Percentiles rank a stretch among this genome's conserved stretches.
These are phyloP conservation scores for Plenodomus lindquistii DNA, from an alignment of 2,329 filamentous ascomycete species.

Conservation along the genomic window DNA sequence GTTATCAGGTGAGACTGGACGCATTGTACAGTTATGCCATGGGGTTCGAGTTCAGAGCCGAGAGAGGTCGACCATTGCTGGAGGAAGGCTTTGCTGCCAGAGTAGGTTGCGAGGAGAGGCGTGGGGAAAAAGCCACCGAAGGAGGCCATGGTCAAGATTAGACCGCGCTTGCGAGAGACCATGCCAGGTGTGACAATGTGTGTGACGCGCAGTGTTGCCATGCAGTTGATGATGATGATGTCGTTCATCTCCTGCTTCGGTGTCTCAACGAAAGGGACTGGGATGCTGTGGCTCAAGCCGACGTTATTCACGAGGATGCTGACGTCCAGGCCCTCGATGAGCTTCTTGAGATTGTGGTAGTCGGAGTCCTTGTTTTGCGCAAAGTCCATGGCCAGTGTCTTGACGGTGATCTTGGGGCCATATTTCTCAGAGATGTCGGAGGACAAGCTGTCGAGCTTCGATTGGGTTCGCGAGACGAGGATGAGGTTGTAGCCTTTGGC, in stretches of 20 bases:
- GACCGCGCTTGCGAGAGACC: slow-evolving; percentile 78
- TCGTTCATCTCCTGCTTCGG: slow-evolving; percentile 77
- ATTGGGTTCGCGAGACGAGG: slow-evolving; percentile 91
- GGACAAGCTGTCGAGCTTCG: slow-evolving; percentile 80
- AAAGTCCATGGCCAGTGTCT: slow-evolving; percentile 90
- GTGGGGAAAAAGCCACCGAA: slow-evolving; percentile 93
- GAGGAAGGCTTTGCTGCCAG: slow-evolving; percentile 95
- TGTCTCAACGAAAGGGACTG: slow-evolving; percentile 84
- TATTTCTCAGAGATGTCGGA: slow-evolving; percentile 74
- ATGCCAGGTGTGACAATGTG: slow-evolving; percentile 83
- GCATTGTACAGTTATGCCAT: slow-evolving; percentile 87
- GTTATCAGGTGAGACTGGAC: slow-evolving; percentile 92
- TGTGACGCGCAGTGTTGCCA: slow-evolving; percentile 85
- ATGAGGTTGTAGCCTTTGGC: slow-evolving; percentile 92
- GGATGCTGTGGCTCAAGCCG: slow-evolving; percentile 90
- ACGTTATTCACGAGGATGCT: slow-evolving; percentile 96
- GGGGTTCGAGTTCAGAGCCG: slow-evolving; percentile 76
- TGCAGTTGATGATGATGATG: slow-evolving; percentile 95
- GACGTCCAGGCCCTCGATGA: slow-evolving; percentile 75
- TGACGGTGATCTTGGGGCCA: slow-evolving; percentile 67
- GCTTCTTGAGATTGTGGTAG: slow-evolving; percentile 71
- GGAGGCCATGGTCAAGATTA: slow-evolving; percentile 96
- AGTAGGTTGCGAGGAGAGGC: slow-evolving; percentile 92
- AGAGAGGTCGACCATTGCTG: slow-evolving; percentile 94
- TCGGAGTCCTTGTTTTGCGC: slow-evolving; percentile 76